Base-by-base conservation (phyloP, 2,329 filamentous ascomycete genomes). In the Plenodomus tracheiphilus region DNA sequence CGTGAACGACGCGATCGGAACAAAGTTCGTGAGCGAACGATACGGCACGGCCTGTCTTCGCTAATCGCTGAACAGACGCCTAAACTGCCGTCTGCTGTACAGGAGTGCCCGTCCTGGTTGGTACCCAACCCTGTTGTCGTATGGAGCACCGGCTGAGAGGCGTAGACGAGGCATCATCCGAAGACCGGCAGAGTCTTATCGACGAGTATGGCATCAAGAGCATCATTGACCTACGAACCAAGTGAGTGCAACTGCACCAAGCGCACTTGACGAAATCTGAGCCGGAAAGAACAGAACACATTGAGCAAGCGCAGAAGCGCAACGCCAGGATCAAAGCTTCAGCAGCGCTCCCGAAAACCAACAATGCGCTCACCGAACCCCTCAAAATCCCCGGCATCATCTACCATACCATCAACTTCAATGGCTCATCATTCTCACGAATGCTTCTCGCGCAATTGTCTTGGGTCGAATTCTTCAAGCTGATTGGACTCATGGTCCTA, bases 181-280 rank as follows among this genome's bases (percentile, higher is more conserved):
- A 77, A 30, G 91, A 96, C 71, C 81, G 82, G 47, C 68, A 76
- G 28, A 74, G 77, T 25, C 78, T 96, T 10, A 71, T 76, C 9
- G 72, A 84, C 7, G 79, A 84, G 25, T 80, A 86, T 58, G 79
- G 81, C 18, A 82, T 96, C 55, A 82, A 79, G 57, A 89, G 85
- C 2, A 82, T 96, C 35, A 81, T 96, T 51, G 91, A 96, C 74
- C 76, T 96, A 10, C 83, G 91, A 47, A 89, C 90, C 53, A 84
- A 86, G 84, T 89, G 79, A 71, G 51, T 32, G 16, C 9, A 4
- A 6, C 10, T 17, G 9, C n/a, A 30, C 8, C 3, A n/a, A 20
- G 9, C 5, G 11, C 3, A 9, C 18, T 25, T 19, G 16, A 8
- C 20, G n/a, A n/a, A 32, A 38, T 22, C 48, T 60, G 15, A 59